Evolutionary conservation across 1,284 basidiomycete genomes (phyloP), one percentile per base, ranked within the genome.

Genomic region (Acaromyces ingoldii): DNA sequence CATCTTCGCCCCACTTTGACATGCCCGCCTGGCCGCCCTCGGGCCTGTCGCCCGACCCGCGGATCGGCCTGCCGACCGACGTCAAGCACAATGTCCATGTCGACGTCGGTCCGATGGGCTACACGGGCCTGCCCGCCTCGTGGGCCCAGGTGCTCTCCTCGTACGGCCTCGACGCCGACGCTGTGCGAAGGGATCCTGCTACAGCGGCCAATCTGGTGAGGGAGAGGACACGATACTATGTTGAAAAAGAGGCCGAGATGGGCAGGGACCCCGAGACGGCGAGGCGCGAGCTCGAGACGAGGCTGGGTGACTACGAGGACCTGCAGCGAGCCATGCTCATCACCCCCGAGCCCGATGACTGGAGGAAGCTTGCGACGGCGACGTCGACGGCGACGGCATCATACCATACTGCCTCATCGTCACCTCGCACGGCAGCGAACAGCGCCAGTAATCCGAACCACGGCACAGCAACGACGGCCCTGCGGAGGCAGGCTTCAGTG

Each of bases 11-110:
- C 17, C 17, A 13, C 6, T 28, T 31, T 15, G 21, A 45, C 4
- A 4, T n/a, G 4, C 13, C 13, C 13, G 42, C 42, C 22, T 25
- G 29, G 2, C 42, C 42, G 2, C 15, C 25, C 4, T 31, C 42
- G 2, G 4, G 15, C n/a, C 11, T 45, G n/a, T 15, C 13, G 13
- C 42, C 42, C 36, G 66, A 68, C 34, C 57, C 66, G 3, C 46
- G 40, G n/a, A 68, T 68, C 34, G 54, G 66, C 13, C 50, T 67
- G 11, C 66, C 66, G 11, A 67, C 53, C 46, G 49, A 60, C 36
- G 65, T 68, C 48, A 38, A 58, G 1, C 66, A 68, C 57, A 68
- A 68, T 24, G 66, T 68, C 3, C 66, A 68, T 46, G 66, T 68
- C 33, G 64, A 68, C 25, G 41, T 68, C 21, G 63, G 64, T 19